Percentiles rank a stretch among this genome's conserved stretches.
Conservation (phyloP, 768 basidiomycete genomes). For the Mycena galericulata region DNA sequence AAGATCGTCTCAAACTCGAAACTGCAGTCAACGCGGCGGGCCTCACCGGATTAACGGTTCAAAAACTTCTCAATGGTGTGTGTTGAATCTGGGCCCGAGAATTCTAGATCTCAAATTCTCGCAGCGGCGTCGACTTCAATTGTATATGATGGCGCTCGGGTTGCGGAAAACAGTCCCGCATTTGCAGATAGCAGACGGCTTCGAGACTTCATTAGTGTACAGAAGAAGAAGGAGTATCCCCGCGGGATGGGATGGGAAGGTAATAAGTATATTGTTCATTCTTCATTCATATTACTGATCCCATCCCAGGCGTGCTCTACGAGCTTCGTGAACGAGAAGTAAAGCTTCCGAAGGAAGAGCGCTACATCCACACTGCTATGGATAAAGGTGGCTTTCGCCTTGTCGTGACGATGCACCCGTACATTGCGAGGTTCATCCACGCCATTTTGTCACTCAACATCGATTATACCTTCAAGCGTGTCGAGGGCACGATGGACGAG, state of each 20-base stretch:
- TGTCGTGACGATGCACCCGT: slow-evolving; percentile 8
- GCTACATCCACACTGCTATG: slow-evolving; percentile 11
- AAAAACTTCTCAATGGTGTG: slow-evolving; percentile 1
- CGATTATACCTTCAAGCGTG: slow-evolving; percentile 40
- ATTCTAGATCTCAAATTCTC: too few relatives aligned
- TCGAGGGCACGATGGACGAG: slow-evolving; percentile 34
- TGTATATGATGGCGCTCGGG: neutral
- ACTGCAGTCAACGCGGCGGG: neutral
- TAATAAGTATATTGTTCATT: neutral
- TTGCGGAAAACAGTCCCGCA: neutral
- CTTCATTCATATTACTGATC: neutral
- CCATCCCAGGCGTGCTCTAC: neutral
- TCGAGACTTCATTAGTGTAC: neutral
- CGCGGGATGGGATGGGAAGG: slow-evolving; percentile 15
- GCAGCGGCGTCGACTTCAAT: neutral
- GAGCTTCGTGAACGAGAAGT: neutral
- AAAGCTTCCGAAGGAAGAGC: neutral
- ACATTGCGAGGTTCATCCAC: slow-evolving; percentile 20
- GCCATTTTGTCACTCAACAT: slow-evolving; percentile 12
- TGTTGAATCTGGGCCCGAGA: too few relatives aligned
- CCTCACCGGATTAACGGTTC: neutral
- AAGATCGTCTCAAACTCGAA: neutral
- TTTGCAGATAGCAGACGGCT: neutral
- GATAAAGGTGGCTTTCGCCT: neutral
- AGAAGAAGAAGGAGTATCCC: slow-evolving; percentile 7